These are phyloP conservation scores for Hyphodiscus sp. DNA, from an alignment of 2,329 filamentous ascomycete species.

Conservation along the genomic window DNA sequence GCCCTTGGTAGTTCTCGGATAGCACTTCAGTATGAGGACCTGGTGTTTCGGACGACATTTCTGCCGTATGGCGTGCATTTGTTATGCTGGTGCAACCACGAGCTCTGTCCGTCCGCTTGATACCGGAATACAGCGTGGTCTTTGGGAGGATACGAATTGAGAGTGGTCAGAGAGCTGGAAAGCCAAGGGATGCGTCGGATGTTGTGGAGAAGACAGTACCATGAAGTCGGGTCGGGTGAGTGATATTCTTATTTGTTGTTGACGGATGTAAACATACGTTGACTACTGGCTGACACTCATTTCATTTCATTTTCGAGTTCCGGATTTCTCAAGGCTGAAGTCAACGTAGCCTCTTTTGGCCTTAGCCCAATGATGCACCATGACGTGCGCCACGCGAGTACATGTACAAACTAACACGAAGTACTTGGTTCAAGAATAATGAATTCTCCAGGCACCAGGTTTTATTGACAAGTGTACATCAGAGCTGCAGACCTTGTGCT, in stretches of 20 bases:
- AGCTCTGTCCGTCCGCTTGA: not conserved
- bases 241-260: not conserved
- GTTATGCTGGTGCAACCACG: constrained; percentile 9
- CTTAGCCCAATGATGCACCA: too few relatives aligned
- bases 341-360: too few relatives aligned
- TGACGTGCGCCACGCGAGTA: too few relatives aligned
- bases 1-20: constrained; percentile 86
- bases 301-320: too few relatives aligned
- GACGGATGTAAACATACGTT: not conserved
- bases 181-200: not conserved
- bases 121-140: not conserved
- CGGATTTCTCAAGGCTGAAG: too few relatives aligned
- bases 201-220: not conserved
- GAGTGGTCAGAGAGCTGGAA: not conserved
- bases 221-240: not conserved
- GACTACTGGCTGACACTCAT: too few relatives aligned
- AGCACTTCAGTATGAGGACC: constrained; percentile 92
- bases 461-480: too few relatives aligned
- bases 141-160: not conserved
- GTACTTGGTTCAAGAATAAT: too few relatives aligned
- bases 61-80: constrained; percentile 60
- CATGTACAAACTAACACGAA: too few relatives aligned
- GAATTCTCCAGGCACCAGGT: too few relatives aligned
- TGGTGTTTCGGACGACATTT: constrained; percentile 90
- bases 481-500: too few relatives aligned